Evolutionary conservation across 2,329 filamentous ascomycete genomes (phyloP), one percentile per base, ranked within the genome.

Genomic region (Colletotrichum caudatum): DNA sequence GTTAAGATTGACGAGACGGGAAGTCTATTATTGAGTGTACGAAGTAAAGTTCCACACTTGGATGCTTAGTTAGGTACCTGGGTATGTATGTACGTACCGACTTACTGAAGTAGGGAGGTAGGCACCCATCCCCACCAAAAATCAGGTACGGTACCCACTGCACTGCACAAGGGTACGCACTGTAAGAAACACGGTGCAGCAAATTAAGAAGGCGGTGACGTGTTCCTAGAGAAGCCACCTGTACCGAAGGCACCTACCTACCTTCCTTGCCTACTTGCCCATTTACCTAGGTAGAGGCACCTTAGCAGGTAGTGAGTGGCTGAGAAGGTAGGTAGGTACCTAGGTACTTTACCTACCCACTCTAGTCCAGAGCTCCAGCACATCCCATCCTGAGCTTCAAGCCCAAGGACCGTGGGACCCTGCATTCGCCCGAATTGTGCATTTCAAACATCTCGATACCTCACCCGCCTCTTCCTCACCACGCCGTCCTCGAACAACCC

Each of bases 191-290:
- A 65, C 64, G 20, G 64, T 67, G 16, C 50, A 2, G 0, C 37
- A 4, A 20, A 64, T 64, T n/a, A 6, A 59, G 65, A 72, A 69
- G 69, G 69, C 69, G 69, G 69, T 72, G 46, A 64, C 53, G 54
- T 64, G 44, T 56, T 50, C 60, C 29, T 60, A 14, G 54, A 72
- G 69, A 72, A 72, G 69, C 53, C 69, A 72, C 65, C 23, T 72
- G 65, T 59, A 59, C 29, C 29, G 29, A 29, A 29, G 29, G 26
- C n/a, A n/a, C n/a, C n/a, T n/a, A n/a, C n/a, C n/a, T n/a, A n/a
- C n/a, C n/a, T n/a, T n/a, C n/a, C n/a, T n/a, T n/a, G n/a, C n/a
- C n/a, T n/a, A n/a, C n/a, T n/a, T n/a, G n/a, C n/a, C n/a, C n/a
- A n/a, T n/a, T n/a, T n/a, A n/a, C n/a, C n/a, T 29, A 29, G 26